Evolutionary conservation across 2,329 filamentous ascomycete genomes (phyloP).

Genomic region (Penicillium digitatum): DNA sequence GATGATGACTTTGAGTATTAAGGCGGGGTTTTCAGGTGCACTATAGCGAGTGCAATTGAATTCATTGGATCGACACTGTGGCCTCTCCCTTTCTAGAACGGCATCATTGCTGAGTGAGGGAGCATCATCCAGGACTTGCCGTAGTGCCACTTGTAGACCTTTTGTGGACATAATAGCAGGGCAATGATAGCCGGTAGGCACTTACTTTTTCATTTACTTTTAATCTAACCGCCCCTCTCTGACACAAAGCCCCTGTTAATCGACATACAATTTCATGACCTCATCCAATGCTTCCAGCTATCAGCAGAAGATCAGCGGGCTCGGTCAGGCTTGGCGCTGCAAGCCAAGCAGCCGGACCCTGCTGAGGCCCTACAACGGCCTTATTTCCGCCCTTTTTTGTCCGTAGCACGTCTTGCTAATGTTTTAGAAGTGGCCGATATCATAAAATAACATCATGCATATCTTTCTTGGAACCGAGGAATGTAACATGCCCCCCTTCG

Average conservation of each 20-base stretch:
- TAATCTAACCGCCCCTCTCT: background rate
- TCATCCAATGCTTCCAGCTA: conserved; percentile 5
- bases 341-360: conserved; percentile 14
- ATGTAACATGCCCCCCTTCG: conserved; percentile 18
- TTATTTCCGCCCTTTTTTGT: conserved; percentile 4
- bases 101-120: background rate
- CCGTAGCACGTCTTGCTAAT: background rate
- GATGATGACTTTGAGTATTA: conserved; percentile 99
- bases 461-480: conserved; percentile 17
- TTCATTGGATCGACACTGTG: background rate
- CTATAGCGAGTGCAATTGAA: conserved; percentile 7
- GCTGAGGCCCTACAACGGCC: background rate
- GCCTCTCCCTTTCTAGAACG: background rate
- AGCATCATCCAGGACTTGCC: background rate
- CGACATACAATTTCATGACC: background rate
- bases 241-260: background rate
- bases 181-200: background rate
- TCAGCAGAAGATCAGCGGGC: conserved; percentile 9
- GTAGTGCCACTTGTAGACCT: background rate
- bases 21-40: conserved; percentile 2
- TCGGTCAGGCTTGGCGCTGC: conserved; percentile 20
- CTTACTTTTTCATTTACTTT: background rate
- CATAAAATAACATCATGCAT: conserved; percentile 8
- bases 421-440: background rate
- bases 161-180: background rate